Evolutionary conservation across 345 rosid species (phyloP).

Genomic region (Hypericum perforatum): DNA sequence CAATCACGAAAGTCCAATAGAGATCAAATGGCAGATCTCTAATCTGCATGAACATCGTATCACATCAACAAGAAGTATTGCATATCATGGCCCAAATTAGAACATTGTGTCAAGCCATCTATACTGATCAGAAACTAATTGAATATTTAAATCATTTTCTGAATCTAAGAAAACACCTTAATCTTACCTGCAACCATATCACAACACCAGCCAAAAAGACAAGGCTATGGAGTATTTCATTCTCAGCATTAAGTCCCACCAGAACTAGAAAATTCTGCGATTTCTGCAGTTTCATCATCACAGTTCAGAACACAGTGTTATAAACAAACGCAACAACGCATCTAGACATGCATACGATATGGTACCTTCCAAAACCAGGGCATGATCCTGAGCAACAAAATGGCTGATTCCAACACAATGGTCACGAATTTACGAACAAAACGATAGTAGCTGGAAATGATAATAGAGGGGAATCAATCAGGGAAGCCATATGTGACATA

Average conservation of each 20-base stretch:
- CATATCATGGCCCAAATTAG: neutral
- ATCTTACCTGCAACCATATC: slow-evolving; percentile 87
- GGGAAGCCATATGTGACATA: neutral
- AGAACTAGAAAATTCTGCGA: slow-evolving; percentile 57
- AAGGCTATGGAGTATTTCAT: slow-evolving; percentile 83
- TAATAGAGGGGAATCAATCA: slow-evolving; percentile 7
- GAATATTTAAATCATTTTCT: too few relatives aligned
- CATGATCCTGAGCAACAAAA: slow-evolving; percentile 73
- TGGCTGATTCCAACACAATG: slow-evolving; percentile 83
- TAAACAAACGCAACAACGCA: neutral
- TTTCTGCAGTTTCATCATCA: slow-evolving; percentile 36
- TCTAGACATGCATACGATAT: slow-evolving; percentile 7
- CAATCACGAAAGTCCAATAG: slow-evolving; percentile 93
- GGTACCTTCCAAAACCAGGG: slow-evolving; percentile 98
- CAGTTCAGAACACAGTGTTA: slow-evolving; percentile 10
- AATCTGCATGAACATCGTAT: slow-evolving; percentile 43
- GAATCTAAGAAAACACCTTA: slow-evolving; percentile 5
- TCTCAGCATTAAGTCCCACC: slow-evolving; percentile 63
- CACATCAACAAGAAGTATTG: neutral
- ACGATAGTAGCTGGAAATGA: slow-evolving; percentile 61
- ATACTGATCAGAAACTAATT: too few relatives aligned
- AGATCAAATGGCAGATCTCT: slow-evolving; percentile 94
- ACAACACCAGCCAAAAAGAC: slow-evolving; percentile 84
- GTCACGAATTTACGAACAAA: slow-evolving; percentile 85
- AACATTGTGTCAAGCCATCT: too few relatives aligned